Evolutionary conservation across 2,329 filamentous ascomycete genomes (phyloP), one percentile per base, ranked within the genome.

Genomic region (Zalaria sp.): DNA sequence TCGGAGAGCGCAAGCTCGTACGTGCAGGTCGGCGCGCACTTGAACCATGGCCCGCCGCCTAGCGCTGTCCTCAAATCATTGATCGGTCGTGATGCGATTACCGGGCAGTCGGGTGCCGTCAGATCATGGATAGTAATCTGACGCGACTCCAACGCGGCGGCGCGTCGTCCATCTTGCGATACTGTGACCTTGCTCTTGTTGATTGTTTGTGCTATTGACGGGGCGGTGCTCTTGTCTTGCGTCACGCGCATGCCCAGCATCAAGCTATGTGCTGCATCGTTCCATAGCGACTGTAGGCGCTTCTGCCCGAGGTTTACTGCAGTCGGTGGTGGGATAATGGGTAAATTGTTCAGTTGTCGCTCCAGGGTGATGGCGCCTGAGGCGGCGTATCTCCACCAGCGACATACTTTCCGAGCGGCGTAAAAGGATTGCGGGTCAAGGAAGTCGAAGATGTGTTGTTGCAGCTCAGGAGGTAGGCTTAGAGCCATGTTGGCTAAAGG

Each of bases 61-160:
- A 57, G 48, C 11, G 55, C 57, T 45, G 55, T 53, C 44, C 55
- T 53, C 26, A 57, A 39, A 37, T 57, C 54, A 40, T 58, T 56
- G 38, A 58, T 39, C 8, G 48, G 48, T 35, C 56, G 49, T 39
- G 51, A 48, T 11, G 49, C 41, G 32, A 53, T 38, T 5, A 53
- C 32, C 11, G 34, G 34, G 18, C 49, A 46, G 7, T 50, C 35
- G 3, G 43, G 35, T 3, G 40, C 45, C 4, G 52, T 50, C 3
- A 50, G 51, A 39, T 59, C 54, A 47, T 53, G 57, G 3, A 56
- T 35, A 4, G 50, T 48, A 25, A 58, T 54, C n/a, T 39, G 46
- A n/a, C 55, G 50, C 10, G 51, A 51, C 41, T 55, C 49, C 25
- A 59, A 39, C 3, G 51, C 52, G 10, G 55, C 57, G 5, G 53